A percentile compares a stretch with the other conserved stretches of the same genome.
Evolutionary conservation across 768 basidiomycete species (phyloP).

Genomic region (Lactifluus piperatus): DNA sequence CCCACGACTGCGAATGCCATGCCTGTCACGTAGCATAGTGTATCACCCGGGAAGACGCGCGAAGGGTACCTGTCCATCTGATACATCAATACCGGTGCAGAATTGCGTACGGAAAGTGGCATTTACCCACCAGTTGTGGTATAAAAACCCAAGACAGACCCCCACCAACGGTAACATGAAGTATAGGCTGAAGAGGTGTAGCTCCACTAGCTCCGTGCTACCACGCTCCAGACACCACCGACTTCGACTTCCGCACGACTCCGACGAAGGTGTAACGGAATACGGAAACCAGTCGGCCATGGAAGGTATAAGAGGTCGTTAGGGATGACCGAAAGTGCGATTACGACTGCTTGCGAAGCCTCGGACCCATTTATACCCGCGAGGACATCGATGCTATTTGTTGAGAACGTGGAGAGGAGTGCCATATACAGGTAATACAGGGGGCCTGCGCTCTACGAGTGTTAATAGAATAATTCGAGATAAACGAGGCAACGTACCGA

Average conservation of each 20-base stretch:
- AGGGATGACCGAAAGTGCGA: constrained; percentile 79
- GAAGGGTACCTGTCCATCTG: constrained; percentile 77
- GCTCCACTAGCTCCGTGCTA: constrained; percentile 76
- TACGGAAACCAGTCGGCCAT: constrained; percentile 66
- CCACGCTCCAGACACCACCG: constrained; percentile 75
- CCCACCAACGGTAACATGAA: constrained; percentile 95
- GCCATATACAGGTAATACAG: constrained; percentile 97
- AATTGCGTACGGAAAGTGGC: background rate
- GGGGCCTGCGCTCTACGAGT: constrained; percentile 47
- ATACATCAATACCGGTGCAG: background rate
- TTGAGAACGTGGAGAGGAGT: constrained; percentile 92
- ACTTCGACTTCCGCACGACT: constrained; percentile 58
- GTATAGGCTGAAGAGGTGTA: constrained; percentile 93
- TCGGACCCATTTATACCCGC: constrained; percentile 98
- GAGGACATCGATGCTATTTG: constrained; percentile 97
- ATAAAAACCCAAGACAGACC: constrained; percentile 83
- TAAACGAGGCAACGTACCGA: constrained; percentile 50
- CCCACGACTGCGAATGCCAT: constrained; percentile 99
- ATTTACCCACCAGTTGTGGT: constrained; percentile 83
- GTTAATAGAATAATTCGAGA: constrained; percentile 2
- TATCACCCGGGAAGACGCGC: constrained; percentile 90
- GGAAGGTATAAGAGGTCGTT: constrained; percentile 96
- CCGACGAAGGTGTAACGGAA: constrained; percentile 64
- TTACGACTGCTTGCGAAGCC: constrained; percentile 87
- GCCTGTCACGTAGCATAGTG: constrained; percentile 93